These are phyloP conservation scores for Penicillium sp. DNA, from an alignment of 2,329 filamentous ascomycete genomes.

Conservation along the genomic window DNA sequence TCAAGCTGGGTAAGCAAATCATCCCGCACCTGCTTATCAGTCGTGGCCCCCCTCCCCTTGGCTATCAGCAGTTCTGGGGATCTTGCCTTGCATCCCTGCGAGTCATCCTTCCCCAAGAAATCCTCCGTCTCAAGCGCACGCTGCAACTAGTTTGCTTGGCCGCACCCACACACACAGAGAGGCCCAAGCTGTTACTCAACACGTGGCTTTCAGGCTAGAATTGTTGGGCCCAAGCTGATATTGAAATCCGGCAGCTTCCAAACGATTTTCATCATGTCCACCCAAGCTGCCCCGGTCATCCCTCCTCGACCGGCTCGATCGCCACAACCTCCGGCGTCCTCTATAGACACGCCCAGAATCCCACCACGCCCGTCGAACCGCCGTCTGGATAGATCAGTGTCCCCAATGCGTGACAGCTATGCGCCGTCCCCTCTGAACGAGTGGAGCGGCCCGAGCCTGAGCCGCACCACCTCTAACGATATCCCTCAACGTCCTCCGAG, in stretches of 20 bases:
- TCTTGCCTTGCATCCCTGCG: conserved; percentile 15
- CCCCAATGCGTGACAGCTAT: conserved; percentile 73
- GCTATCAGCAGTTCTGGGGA: not conserved
- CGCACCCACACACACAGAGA: no score
- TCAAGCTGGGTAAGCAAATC: conserved; percentile 25
- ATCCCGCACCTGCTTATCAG: conserved; percentile 16
- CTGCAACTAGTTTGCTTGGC: no score
- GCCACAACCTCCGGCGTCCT: conserved; percentile 45
- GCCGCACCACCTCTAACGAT: conserved; percentile 36
- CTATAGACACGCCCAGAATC: conserved; percentile 62
- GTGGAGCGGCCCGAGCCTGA: conserved; percentile 43
- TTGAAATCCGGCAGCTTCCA: conserved; percentile 15
- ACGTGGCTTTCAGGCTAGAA: conserved; percentile 11
- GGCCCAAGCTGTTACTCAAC: conserved; percentile 8
- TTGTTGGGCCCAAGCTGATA: conserved; percentile 18
- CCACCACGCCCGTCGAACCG: conserved; percentile 72
- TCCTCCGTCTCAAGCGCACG: no score
- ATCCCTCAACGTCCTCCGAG: conserved; percentile 63
- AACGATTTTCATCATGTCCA: conserved; percentile 34
- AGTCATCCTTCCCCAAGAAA: no score
- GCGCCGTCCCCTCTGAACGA: conserved; percentile 85
- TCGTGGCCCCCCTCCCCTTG: conserved; percentile 4
- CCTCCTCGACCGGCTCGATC: conserved; percentile 62
- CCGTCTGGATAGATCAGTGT: conserved; percentile 68
- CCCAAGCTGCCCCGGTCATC: conserved; percentile 53